phyloP scores from a whole-genome alignment of 2,329 filamentous ascomycete genomes.

The Graphium sp. region DNA sequence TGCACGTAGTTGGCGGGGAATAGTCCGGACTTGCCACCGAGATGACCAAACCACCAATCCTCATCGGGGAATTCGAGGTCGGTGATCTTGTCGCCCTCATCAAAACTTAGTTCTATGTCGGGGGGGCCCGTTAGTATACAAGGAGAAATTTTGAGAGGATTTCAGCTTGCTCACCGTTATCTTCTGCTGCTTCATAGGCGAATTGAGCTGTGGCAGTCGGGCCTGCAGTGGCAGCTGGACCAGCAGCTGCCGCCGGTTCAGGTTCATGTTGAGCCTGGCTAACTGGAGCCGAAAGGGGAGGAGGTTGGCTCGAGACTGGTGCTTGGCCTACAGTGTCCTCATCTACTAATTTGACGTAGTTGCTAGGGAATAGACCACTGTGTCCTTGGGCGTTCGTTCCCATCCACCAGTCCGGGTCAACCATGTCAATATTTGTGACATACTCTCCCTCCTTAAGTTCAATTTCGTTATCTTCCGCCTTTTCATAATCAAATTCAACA shows the following conservation, averaged over 20 bases:
- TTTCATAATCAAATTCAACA: conserved; percentile 91
- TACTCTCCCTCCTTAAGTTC: conserved; percentile 78
- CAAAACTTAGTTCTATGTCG: conserved; percentile 59
- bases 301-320: conserved; percentile 10
- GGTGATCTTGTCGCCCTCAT: conserved; percentile 70
- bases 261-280: conserved; percentile 19
- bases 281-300: conserved; percentile 12
- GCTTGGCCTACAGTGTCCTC: conserved; percentile 21
- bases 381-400: conserved; percentile 76
- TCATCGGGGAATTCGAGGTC: conserved; percentile 91
- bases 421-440: conserved; percentile 87
- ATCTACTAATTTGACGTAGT: conserved; percentile 81
- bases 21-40: conserved; percentile 61
- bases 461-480: conserved; percentile 92
- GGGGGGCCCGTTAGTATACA: too few species aligned
- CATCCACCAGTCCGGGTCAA: conserved; percentile 98
- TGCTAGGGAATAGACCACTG: conserved; percentile 84
- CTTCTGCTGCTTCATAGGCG: conserved; percentile 93
- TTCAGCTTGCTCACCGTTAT: conserved; percentile 53
- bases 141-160: not conserved
- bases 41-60: conserved; percentile 95
- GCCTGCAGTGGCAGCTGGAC: conserved; percentile 23
- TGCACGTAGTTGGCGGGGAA: conserved; percentile 66
- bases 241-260: conserved; percentile 20
- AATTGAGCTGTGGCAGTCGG: conserved; percentile 73